These are phyloP conservation scores for Bacidia rubella DNA, from an alignment of 495 filamentous ascomycete genomes.

Conservation along the genomic window DNA sequence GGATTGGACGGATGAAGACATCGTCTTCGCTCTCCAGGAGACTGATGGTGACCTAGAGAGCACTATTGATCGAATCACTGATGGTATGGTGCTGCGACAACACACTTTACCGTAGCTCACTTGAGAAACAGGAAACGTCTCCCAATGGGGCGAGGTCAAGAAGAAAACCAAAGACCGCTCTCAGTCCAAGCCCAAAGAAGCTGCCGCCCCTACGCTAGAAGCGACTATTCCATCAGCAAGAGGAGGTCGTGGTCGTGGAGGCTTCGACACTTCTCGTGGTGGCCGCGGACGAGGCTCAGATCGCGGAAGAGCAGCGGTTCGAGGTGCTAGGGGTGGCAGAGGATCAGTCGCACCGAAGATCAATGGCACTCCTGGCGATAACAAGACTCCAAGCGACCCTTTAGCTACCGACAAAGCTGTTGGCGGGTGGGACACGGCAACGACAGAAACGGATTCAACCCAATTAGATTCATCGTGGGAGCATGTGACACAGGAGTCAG, in stretches of 20 bases:
- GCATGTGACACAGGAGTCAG: constrained; percentile 19
- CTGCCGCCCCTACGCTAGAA: constrained; percentile 32
- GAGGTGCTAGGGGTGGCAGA: constrained; percentile 51
- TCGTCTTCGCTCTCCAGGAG: constrained; percentile 83
- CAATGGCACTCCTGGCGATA: constrained; percentile 18
- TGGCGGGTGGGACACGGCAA: constrained; percentile 21
- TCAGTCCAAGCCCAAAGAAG: constrained; percentile 72
- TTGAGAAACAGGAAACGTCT: constrained; percentile 55
- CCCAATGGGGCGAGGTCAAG: constrained; percentile 92
- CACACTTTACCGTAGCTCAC: constrained; percentile 8
- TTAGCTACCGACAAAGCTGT: constrained; percentile 11
- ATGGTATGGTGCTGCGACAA: constrained; percentile 44
- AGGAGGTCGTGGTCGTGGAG: constrained; percentile 52
- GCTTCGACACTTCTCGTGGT: constrained; percentile 47
- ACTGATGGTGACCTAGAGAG: constrained; percentile 74
- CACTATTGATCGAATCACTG: constrained; percentile 77
- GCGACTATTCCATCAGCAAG: constrained; percentile 42
- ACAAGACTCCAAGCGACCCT: constrained; percentile 14
- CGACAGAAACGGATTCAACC: constrained; percentile 31
- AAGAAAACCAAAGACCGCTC: constrained; percentile 76
- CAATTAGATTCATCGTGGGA: constrained; percentile 19
- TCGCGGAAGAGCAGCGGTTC: constrained; percentile 57
- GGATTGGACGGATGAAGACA: constrained; percentile 81
- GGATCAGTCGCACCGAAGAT: constrained; percentile 21
- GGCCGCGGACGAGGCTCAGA: constrained; percentile 61